Evolutionary conservation across 2,329 filamentous ascomycete species (phyloP), one percentile per base, ranked within the genome.

Genomic region (Beauveria caledonica): DNA sequence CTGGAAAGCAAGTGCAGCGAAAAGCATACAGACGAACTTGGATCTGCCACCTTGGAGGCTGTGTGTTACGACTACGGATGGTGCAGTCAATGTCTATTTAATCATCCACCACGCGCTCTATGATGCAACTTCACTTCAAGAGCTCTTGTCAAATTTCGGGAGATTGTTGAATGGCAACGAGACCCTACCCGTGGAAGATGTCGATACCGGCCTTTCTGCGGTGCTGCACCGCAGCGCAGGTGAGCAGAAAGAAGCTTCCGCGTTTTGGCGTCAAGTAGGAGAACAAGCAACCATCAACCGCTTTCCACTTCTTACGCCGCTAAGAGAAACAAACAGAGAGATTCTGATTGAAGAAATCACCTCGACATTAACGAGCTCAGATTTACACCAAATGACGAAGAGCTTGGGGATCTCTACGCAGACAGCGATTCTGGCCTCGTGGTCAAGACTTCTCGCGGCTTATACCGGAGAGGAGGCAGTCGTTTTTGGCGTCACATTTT

Each of bases 51-150:
- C 84, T 0, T 95, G 90, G 90, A 74, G 75, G 13, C 71, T 90
- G 21, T 73, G 75, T 0, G 52, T 91, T 1, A 68, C 79, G 0
- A 64, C 76, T 3, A 49, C 63, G 0, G 59, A 67, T 0, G 54
- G 63, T 13, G 15, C 13, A 3, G 17, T 21, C 2, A 19, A 15
- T 15, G 78, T 81, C 72, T 74, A 80, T 51, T 63, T 85, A 4
- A 69, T 76, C 1, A 78, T 91, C 3, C 88, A 95, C 64, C 92
- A 97, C 73, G 89, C 89, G 0, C 76, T 97, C 0, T 97, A 95
- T 65, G 92, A 97, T 74, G 92, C 91, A 0, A 79, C 84, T 45
- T 92, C 90, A 9, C 74, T 97, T 11, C 77, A 82, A 3, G 68
- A 78, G 0, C 79, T 97, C 1, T 72, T 96, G 2, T 68, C 76